Base-by-base conservation (phyloP, 257 asterid genomes). In the Agastache rugosa region DNA sequence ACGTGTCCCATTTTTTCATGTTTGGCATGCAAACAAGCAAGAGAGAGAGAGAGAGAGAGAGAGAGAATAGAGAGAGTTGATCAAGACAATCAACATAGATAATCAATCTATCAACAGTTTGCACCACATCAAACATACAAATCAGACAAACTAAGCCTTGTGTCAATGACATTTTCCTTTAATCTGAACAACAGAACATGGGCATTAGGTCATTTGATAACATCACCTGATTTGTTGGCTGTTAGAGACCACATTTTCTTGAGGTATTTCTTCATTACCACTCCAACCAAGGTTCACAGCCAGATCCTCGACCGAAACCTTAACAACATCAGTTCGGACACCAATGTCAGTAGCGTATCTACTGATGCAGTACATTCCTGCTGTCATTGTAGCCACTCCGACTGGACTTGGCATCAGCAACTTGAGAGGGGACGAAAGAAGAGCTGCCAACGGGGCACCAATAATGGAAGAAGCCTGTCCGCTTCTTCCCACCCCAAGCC, bases 321-420 rank as follows among this genome's bases (percentile, higher is more conserved):
- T 94, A 56, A 86, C 58, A 31, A 90, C 97, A 67, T 94, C 99
- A 3, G 83, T 79, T 44, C 97, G 75, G 1, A 90, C 97, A 1
- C 98, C 99, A 79, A 94, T 85, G 73, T 94, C 99, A 6, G 97
- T 87, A 0, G 99, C 96, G 15, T 92, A 94, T 41, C 97, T 74
- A 82, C 98, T 92, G 89, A 87, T 62, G 71, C 98, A 94, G 72
- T 94, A 92, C 96, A 92, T 84, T 29, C 99, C 99, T 0, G 98
- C 97, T 2, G 97, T 90, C 23, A 87, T 82, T 0, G 97, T 85
- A 42, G 96, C 99, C 61, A 94, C 79, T 0, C 96, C 99, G 9
- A 90, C 86, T 0, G 96, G 92, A 56, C 93, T 87, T 17, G 99
- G 98, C 86, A 94, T 75, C 22, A 94, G 82, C 71, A 93, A 64